Evolutionary conservation across 164 flowering plant genomes (phyloP).

Genomic region (Aristolochia contorta): DNA sequence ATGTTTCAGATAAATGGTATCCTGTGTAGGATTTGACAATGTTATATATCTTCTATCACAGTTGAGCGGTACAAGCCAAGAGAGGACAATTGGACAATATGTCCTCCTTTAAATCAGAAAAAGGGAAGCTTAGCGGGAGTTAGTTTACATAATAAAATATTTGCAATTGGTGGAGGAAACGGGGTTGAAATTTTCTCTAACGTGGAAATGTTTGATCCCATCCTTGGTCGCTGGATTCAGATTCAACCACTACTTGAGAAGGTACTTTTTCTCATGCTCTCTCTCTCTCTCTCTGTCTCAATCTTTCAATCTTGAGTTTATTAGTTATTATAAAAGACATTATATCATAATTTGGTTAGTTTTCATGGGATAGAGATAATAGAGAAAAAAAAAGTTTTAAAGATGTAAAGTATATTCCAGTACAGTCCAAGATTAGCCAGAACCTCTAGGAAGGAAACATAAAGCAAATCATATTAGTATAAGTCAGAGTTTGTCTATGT

Average conservation of each 20-base stretch:
- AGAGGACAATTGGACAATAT: conserved; percentile 41
- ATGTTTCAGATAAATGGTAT: background rate
- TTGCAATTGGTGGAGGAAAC: conserved; percentile 88
- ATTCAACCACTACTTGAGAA: conserved; percentile 66
- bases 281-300: no score
- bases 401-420: no score
- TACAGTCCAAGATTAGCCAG: no score
- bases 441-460: no score
- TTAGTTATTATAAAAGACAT: no score
- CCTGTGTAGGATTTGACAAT: background rate
- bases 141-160: conserved; percentile 43
- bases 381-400: no score
- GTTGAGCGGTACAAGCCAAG: conserved; percentile 59
- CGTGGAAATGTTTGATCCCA: conserved; percentile 79
- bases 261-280: conserved; percentile 40
- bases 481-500: no score
- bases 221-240: conserved; percentile 60
- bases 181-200: conserved; percentile 51
- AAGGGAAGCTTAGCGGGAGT: conserved; percentile 76
- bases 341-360: no score
- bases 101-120: conserved; percentile 38
- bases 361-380: no score
- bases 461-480: no score
- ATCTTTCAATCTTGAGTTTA: no score
- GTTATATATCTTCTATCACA: conserved; percentile 16